Evolutionary conservation across 2,329 filamentous ascomycete genomes (phyloP).

Genomic region (Phyllachora maydis): DNA sequence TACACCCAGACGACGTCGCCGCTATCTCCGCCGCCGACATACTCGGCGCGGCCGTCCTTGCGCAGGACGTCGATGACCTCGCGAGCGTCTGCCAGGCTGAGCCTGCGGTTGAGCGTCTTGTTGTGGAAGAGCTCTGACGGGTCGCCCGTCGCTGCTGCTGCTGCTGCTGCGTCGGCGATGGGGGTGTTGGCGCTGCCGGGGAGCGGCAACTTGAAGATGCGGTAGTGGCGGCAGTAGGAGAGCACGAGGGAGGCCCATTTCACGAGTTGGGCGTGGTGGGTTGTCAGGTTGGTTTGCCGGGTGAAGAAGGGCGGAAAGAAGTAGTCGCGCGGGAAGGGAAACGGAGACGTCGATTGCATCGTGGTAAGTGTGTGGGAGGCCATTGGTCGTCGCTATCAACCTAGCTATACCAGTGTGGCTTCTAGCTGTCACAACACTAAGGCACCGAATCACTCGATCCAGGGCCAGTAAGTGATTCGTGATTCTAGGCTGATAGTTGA

Average conservation of each 20-base stretch:
- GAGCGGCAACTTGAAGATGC: conserved; percentile 55
- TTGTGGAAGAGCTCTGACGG: conserved; percentile 42
- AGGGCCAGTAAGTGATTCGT: too few species aligned
- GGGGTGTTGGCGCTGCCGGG: conserved; percentile 30
- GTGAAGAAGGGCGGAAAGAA: conserved; percentile 75
- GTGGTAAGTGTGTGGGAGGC: too few species aligned
- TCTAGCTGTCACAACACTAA: too few species aligned
- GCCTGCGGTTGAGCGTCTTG: conserved; percentile 25
- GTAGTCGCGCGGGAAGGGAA: conserved; percentile 43
- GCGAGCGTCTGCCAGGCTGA: conserved; percentile 27
- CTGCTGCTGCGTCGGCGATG: too few species aligned
- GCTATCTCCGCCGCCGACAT: conserved; percentile 20
- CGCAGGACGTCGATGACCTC: conserved; percentile 39
- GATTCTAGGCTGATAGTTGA: too few species aligned
- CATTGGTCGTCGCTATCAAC: too few species aligned
- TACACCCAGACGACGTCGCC: conserved; percentile 48
- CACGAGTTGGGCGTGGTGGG: conserved; percentile 52
- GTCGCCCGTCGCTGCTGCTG: conserved; percentile 6
- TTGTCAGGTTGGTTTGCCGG: conserved; percentile 53
- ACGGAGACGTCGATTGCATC: conserved; percentile 15
- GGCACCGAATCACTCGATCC: too few species aligned
- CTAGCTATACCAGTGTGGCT: too few species aligned
- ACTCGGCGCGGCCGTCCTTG: conserved; percentile 43
- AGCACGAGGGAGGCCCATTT: conserved; percentile 82
- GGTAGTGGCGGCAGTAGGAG: conserved; percentile 61